These are phyloP conservation scores for Trebouxia sp. DNA, from an alignment of 139 green algal genomes.

Conservation along the genomic window DNA sequence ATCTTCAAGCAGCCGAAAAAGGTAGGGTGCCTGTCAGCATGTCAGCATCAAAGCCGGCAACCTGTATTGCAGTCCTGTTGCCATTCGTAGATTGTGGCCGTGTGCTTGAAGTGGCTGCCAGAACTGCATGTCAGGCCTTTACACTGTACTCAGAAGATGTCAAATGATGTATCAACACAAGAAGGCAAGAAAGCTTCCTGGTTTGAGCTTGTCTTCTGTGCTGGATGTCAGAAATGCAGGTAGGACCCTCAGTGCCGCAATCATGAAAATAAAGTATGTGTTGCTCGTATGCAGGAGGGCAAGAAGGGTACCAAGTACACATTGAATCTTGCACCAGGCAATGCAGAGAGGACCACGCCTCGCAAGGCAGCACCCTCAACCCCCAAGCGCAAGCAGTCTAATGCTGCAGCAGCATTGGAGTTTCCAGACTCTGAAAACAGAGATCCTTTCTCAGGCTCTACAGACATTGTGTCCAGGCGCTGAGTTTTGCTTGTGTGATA, in stretches of 20 bases:
- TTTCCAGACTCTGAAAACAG: conserved; percentile 14
- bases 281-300: not conserved
- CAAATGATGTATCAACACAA: no score
- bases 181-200: no score
- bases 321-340: conserved; percentile 7
- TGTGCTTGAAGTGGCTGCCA: no score
- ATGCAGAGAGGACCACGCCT: not conserved
- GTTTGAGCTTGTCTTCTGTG: no score
- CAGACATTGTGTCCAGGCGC: not conserved
- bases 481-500: not conserved
- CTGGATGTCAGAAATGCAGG: no score
- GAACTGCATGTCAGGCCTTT: no score
- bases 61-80: no score
- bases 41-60: no score
- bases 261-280: no score
- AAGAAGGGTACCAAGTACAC: conserved; percentile 17
- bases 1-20: conserved; percentile 18
- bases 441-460: not conserved
- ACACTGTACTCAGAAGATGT: no score
- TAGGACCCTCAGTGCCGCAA: no score
- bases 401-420: not conserved
- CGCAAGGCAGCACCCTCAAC: not conserved
- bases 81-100: no score
- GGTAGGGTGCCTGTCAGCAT: not conserved
- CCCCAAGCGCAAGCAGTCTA: not conserved